Base-by-base conservation (phyloP, 2,329 filamentous ascomycete species). In the Aspergillus flavus region DNA sequence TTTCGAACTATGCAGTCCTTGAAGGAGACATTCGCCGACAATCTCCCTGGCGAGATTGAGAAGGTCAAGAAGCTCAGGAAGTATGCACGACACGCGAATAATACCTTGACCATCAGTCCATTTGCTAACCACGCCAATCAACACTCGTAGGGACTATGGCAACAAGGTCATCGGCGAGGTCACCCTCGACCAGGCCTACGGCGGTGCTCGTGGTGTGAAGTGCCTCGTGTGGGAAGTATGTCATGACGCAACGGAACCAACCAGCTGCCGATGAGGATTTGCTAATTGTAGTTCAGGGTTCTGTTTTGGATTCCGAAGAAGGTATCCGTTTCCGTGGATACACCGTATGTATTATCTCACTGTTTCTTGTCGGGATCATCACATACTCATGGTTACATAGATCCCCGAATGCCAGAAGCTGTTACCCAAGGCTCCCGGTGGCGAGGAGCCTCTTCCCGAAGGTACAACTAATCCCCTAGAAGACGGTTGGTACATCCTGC, bases 241-340 rank as follows among this genome's bases (percentile, higher is more conserved):
- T 64, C 53, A 3, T 32, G 55, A 57, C 53, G 30, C 34, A 53
- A 58, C 7, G 9, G 19, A 32, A 28, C 19, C 28, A 21, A 52
- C 39, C 39, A 57, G 39, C 12, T 28, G 19, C 30, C 54, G 54
- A 39, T 21, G 48, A 36, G 60, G 14, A 19, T 23, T 59, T 59
- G 59, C 62, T 72, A 64, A 60, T 28, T 57, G 32, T 62, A 60
- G 23, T 61, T 28, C 70, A 86, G 84, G 89, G 94, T 75, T 99
- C 95, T 76, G 95, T 99, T 75, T 91, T 99, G 76, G 95, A 99
- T 84, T 88, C 94, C 63, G 93, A 98, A 86, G 95, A 99, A 88
- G 95, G 95, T 85, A 99, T 99, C 83, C 92, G 95, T 75, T 99
- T 99, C 90, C 91, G 95, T 80, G 95, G 95, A 85, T 95, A 94